Conservation (phyloP, 2,329 filamentous ascomycete species). For the Chaetomiaceae sp. region DNA sequence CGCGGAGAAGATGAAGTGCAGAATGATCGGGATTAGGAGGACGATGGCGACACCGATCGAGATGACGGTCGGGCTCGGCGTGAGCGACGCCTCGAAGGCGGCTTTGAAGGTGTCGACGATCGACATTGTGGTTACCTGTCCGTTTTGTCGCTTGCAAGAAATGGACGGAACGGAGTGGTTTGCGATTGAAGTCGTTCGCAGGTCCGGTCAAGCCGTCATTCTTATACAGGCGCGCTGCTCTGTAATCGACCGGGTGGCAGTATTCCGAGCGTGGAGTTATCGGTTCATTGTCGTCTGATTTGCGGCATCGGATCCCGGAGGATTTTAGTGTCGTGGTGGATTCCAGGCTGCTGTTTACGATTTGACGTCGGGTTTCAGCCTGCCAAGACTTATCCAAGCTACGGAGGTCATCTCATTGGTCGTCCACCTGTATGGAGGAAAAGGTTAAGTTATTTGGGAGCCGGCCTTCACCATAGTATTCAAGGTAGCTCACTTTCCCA, state of each 20-base stretch:
- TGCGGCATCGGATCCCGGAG: conserved; percentile 16
- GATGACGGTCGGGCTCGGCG: conserved; percentile 59
- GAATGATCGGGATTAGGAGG: conserved; percentile 67
- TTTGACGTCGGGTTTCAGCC: neutral
- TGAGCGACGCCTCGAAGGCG: conserved; percentile 51
- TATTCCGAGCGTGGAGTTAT: conserved; percentile 11
- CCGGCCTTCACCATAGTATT: no score
- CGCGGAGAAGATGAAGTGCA: conserved; percentile 72
- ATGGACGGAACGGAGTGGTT: neutral
- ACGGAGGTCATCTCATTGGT: neutral
- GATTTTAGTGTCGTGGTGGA: conserved; percentile 6
- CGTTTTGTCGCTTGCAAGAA: neutral
- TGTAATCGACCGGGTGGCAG: conserved; percentile 5
- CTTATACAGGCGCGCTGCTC: conserved; percentile 7
- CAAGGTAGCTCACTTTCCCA: no score
- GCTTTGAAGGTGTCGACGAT: conserved; percentile 24
- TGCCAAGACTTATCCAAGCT: neutral
- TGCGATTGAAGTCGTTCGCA: neutral
- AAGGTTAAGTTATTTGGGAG: no score
- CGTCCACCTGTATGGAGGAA: no score
- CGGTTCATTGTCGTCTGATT: conserved; percentile 23
- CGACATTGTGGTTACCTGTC: conserved; percentile 12
- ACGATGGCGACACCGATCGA: conserved; percentile 66
- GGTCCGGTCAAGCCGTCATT: conserved; percentile 5
- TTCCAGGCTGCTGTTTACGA: conserved; percentile 1